A percentile compares a stretch with the other conserved stretches of the same genome.
Conservation (phyloP, 2,329 filamentous ascomycete genomes). For the Trichoderma endophyticum region DNA sequence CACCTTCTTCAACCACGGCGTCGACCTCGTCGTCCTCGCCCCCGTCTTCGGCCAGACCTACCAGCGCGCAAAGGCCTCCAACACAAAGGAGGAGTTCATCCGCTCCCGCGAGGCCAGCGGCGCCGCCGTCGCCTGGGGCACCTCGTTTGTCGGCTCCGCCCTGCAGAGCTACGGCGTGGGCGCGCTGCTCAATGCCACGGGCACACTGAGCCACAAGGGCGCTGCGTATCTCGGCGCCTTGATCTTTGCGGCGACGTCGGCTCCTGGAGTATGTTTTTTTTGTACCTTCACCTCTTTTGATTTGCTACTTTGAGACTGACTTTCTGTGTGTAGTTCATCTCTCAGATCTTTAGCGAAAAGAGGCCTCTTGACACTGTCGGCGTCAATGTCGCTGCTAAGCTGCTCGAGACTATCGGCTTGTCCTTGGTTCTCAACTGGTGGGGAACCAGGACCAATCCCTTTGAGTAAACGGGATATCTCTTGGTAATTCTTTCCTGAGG, state of each 20-base stretch:
- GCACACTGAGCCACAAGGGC: slow-evolving; percentile 94
- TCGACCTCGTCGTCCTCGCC: slow-evolving; percentile 81
- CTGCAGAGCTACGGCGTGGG: slow-evolving; percentile 87
- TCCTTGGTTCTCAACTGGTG: slow-evolving; percentile 94
- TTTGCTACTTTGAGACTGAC: not conserved
- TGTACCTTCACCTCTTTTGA: not conserved
- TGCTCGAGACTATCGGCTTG: slow-evolving; percentile 90
- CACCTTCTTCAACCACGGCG: slow-evolving; percentile 90
- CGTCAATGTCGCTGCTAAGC: slow-evolving; percentile 76
- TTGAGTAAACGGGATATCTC: slow-evolving; percentile 58
- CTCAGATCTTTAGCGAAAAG: slow-evolving; percentile 86
- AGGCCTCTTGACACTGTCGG: slow-evolving; percentile 86
- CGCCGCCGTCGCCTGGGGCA: slow-evolving; percentile 85
- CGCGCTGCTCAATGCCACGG: slow-evolving; percentile 89
- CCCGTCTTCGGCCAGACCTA: slow-evolving; percentile 94
- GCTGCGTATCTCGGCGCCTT: slow-evolving; percentile 87
- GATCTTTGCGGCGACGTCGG: slow-evolving; percentile 88
- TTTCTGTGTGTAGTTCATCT: slow-evolving; percentile 62
- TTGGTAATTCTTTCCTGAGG: not conserved
- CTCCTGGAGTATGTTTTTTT: slow-evolving; percentile 67
- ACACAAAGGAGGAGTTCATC: slow-evolving; percentile 95
- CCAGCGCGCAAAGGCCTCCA: slow-evolving; percentile 83
- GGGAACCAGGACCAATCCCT: slow-evolving; percentile 92
- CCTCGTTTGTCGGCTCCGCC: slow-evolving; percentile 82
- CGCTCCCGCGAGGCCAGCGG: slow-evolving; percentile 88